Percentiles rank a stretch among this genome's conserved stretches.
Evolutionary conservation across 306 rosid species (phyloP).

Genomic region (Styphnolobium japonicum): DNA sequence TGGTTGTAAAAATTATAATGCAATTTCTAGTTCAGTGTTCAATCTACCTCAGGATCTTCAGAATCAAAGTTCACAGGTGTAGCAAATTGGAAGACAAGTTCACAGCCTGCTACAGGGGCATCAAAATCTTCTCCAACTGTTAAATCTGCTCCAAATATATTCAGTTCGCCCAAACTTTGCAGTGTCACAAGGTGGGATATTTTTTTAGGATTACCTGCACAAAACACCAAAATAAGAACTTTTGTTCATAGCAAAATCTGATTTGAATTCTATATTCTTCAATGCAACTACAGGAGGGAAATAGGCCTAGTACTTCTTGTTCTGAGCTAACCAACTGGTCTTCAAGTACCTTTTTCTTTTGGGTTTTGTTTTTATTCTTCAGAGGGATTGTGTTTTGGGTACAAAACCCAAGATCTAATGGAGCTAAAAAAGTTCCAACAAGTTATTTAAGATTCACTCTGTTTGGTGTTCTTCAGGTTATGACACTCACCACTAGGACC

Average conservation of each 20-base stretch:
- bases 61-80: constrained; percentile 82
- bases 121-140: constrained; percentile 62
- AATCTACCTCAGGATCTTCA: constrained; percentile 75
- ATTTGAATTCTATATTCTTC: not conserved
- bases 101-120: constrained; percentile 67
- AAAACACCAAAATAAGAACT: not conserved
- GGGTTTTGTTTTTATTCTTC: not conserved
- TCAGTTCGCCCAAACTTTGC: constrained; percentile 54
- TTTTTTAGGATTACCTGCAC: constrained; percentile 57
- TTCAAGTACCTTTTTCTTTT: not conserved
- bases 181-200: constrained; percentile 55
- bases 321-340: not conserved
- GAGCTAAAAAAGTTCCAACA: no score
- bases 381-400: not conserved
- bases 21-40: not conserved
- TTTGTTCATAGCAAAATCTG: not conserved
- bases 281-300: not conserved
- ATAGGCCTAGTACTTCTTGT: not conserved
- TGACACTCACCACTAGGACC: no score
- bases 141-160: constrained; percentile 62
- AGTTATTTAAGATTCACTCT: no score
- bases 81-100: constrained; percentile 81
- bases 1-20: not conserved
- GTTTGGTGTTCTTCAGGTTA: no score
- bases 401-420: not conserved